These are phyloP conservation scores for Fonsecaea monophora DNA, from an alignment of 2,329 filamentous ascomycete genomes.

Conservation along the genomic window DNA sequence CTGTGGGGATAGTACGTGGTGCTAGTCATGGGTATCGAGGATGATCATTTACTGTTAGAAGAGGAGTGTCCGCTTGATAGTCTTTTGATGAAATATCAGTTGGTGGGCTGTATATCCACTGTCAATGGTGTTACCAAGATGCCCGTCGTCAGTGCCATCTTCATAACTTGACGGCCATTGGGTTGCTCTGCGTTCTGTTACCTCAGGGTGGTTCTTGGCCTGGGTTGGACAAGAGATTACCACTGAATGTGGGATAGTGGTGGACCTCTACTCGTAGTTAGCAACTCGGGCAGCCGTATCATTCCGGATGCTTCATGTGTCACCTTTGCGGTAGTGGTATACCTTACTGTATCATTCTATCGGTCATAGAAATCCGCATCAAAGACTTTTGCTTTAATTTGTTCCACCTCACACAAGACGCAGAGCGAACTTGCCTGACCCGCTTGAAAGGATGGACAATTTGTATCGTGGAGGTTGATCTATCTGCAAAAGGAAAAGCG, in stretches of 20 bases:
- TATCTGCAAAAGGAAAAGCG: background rate
- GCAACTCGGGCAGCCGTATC: background rate
- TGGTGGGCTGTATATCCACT: background rate
- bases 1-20: background rate
- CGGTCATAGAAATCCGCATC: background rate
- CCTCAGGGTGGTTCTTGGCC: background rate
- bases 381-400: background rate
- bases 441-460: background rate
- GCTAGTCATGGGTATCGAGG: background rate
- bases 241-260: background rate
- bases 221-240: background rate
- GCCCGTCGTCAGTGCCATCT: background rate
- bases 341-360: background rate
- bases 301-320: background rate
- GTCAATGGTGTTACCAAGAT: background rate
- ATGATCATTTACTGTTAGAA: background rate
- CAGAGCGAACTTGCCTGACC: background rate
- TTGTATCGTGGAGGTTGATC: background rate
- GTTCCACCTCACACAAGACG: background rate
- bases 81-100: background rate
- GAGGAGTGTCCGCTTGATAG: background rate
- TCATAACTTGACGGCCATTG: background rate
- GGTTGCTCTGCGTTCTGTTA: background rate
- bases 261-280: background rate
- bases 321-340: background rate